These are phyloP conservation scores for Papiliotrema laurentii DNA, from an alignment of 1,284 basidiomycete species.

Conservation along the genomic window DNA sequence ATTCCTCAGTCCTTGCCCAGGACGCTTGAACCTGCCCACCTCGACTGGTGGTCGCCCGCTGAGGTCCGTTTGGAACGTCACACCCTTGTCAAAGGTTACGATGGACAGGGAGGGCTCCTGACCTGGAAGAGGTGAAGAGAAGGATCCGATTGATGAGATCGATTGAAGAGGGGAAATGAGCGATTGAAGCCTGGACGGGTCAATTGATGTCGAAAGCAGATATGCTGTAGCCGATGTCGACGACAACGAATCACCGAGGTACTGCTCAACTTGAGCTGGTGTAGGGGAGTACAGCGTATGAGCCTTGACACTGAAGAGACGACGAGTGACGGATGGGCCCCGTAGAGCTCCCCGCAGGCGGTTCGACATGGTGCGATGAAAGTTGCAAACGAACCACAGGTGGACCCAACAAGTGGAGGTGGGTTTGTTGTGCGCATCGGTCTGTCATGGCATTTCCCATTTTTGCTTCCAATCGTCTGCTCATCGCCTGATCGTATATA, in stretches of 20 bases:
- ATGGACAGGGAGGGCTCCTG: slow-evolving; percentile 26
- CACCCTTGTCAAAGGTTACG: slow-evolving; percentile 20
- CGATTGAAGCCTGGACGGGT: slow-evolving; percentile 9
- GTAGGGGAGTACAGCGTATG: slow-evolving; percentile 31
- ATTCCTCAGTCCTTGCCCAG: slow-evolving; percentile 9
- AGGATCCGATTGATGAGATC: slow-evolving; percentile 27
- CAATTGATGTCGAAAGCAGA: slow-evolving; percentile 33
- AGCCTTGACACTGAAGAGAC: too few species aligned
- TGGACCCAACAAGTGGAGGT: too few species aligned
- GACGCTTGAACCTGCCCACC: slow-evolving; percentile 41
- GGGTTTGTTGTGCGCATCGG: too few species aligned
- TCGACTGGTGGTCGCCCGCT: slow-evolving; percentile 31
- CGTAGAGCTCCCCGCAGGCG: too few species aligned
- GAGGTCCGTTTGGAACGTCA: slow-evolving; percentile 16
- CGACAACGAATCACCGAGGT: slow-evolving; percentile 4
- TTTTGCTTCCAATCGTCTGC: too few species aligned
- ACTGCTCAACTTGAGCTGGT: slow-evolving; percentile 8
- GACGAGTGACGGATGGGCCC: too few species aligned
- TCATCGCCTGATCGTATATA: too few species aligned
- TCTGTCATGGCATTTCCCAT: too few species aligned
- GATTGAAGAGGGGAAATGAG: slow-evolving; percentile 19
- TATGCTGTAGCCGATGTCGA: slow-evolving; percentile 17
- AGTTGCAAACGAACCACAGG: too few species aligned
- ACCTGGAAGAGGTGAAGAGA: slow-evolving; percentile 18
- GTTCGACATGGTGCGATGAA: too few species aligned